Conservation (phyloP, 805 yeast genomes). For the Starmerella etchellsii region DNA sequence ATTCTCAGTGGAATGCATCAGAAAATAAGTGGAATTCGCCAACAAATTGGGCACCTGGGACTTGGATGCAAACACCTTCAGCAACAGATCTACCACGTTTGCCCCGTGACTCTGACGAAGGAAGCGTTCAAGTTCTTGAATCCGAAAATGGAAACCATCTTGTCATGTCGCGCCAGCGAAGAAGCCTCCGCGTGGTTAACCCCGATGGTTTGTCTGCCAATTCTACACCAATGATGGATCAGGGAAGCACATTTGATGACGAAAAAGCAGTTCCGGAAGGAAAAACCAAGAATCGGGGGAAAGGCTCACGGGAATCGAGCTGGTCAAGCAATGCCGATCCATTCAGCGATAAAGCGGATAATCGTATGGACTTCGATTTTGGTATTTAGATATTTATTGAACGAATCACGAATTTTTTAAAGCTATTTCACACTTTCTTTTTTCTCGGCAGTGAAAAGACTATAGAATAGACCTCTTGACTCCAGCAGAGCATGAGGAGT, state of each 20-base stretch:
- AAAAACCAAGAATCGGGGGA: too few species aligned
- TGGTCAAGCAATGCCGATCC: slow-evolving; percentile 8
- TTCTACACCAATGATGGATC: too few species aligned
- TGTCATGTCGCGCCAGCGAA: slow-evolving; percentile 15
- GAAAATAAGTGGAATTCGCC: slow-evolving; percentile 1
- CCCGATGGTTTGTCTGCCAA: slow-evolving; percentile 12
- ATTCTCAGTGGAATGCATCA: background rate
- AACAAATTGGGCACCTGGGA: too few species aligned
- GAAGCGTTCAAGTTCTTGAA: slow-evolving; percentile 11
- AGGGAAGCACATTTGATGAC: background rate
- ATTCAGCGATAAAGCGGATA: slow-evolving; percentile 4
- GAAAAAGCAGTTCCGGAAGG: too few species aligned
- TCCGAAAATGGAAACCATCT: slow-evolving; percentile 10
- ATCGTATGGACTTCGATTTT: slow-evolving; percentile 9
- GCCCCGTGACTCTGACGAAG: background rate
- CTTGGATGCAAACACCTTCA: too few species aligned
- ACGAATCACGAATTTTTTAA: too few species aligned
- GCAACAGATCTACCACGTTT: too few species aligned
- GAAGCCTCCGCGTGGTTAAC: slow-evolving; percentile 18
- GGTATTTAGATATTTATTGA: background rate
- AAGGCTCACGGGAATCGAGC: slow-evolving; percentile 9
- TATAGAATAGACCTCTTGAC: slow-evolving; percentile 18
- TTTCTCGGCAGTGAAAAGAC: slow-evolving; percentile 15
- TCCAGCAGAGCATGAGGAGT: slow-evolving; percentile 32
- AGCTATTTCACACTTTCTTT: too few species aligned